Evolutionary conservation across 805 yeast genomes (phyloP), one percentile per base, ranked within the genome.

Genomic region (Ogataea henricii): DNA sequence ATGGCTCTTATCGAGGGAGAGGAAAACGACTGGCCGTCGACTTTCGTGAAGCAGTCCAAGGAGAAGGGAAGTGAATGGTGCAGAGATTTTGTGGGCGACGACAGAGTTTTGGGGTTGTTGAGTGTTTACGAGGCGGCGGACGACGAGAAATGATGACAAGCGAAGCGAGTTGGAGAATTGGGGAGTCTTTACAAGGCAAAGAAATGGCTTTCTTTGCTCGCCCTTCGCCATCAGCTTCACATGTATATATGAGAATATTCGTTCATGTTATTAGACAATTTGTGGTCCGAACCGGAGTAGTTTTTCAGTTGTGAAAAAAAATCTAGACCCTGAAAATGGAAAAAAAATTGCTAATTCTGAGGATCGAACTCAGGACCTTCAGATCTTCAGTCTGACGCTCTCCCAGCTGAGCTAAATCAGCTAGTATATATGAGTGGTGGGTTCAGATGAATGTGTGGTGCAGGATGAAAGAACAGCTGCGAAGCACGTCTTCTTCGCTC

Each of bases 21-120:
- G 64, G 97, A 91, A 62, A 59, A 65, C 5, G 92, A 88, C 54
- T 92, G 97, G 97, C 96, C 97, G 12, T 66, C 71, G 46, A 76
- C 77, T 48, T 92, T 97, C 96, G 86, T 88, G 27, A 76, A 81
- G 55, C 77, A 75, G 49, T 96, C 96, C n/a, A 63, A 67, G 40
- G 86, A 81, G 44, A 85, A 81, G 54, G 70, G 79, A 34, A 85
- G 96, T 54, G 97, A 92, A 64, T 92, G 99, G 99, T 82, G 85
- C 46, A 82, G 82, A 60, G 91, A 85, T 22, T 70, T 91, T 40
- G 71, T 63, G 6, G 79, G 79, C 23, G 98, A 92, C 62, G 81
- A 79, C 7, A 72, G 96, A 50, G 80, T 92, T 14, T 65, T 76
- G 9, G 63, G 67, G 20, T 67, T 79, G 46, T 63, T 89, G 65